A percentile compares a stretch with the other conserved stretches of the same genome.
Conservation (phyloP, 2,329 filamentous ascomycete species). For the Berkeleyomyces basicola region DNA sequence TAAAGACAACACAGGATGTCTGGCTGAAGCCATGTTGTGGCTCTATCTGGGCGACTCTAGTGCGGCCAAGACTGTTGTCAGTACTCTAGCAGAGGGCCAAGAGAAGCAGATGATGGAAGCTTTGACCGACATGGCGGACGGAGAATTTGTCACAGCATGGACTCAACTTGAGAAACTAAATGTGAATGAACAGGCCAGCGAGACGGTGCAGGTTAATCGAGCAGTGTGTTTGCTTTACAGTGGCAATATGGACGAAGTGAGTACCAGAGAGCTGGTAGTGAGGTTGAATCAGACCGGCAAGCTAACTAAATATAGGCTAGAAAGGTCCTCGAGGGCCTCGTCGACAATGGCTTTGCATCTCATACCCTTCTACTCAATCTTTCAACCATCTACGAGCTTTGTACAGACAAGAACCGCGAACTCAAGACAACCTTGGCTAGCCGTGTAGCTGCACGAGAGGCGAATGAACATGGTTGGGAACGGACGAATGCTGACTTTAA, state of each 20-base stretch:
- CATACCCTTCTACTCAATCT: conserved; percentile 78
- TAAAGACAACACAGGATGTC: conserved; percentile 25
- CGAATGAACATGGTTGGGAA: conserved; percentile 48
- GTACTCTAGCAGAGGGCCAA: conserved; percentile 19
- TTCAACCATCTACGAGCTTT: conserved; percentile 80
- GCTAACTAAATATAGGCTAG: conserved; percentile 34
- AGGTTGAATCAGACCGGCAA: neutral
- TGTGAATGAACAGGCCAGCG: conserved; percentile 30
- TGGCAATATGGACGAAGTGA: conserved; percentile 55
- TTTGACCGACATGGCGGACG: conserved; percentile 63
- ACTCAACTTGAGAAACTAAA: conserved; percentile 40
- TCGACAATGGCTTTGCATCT: conserved; percentile 48
- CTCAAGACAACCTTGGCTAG: conserved; percentile 59
- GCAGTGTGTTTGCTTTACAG: conserved; percentile 74
- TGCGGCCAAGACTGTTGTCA: conserved; percentile 42
- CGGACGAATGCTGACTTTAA: conserved; percentile 62
- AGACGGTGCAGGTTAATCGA: conserved; percentile 65
- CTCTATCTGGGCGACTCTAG: conserved; percentile 63
- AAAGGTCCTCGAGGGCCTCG: conserved; percentile 46
- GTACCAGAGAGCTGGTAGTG: conserved; percentile 14
- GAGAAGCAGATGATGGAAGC: conserved; percentile 41
- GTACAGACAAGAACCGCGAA: conserved; percentile 55
- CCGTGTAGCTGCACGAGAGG: conserved; percentile 43
- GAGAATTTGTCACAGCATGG: conserved; percentile 49
- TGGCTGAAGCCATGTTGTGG: conserved; percentile 50